Evolutionary conservation across 2,329 filamentous ascomycete species (phyloP), one percentile per base, ranked within the genome.

Genomic region (Arthroderma uncinatum): DNA sequence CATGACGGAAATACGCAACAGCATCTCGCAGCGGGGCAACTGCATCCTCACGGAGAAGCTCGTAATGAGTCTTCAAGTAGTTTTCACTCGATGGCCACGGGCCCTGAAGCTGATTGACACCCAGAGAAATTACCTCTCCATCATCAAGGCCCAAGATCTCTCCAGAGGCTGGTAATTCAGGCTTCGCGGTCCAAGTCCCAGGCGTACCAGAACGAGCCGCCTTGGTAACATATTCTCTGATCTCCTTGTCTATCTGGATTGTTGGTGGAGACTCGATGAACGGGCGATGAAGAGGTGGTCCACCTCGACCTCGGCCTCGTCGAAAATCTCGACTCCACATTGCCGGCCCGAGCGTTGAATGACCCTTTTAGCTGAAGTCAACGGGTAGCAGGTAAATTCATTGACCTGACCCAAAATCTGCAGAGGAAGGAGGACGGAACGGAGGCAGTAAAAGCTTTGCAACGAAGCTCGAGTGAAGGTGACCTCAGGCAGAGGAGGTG

Each of bases 61-160:
- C 76, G 66, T 93, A 95, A 53, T 94, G 87, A 0, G 82, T 79
- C 33, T 81, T 74, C 0, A 95, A 74, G 58, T 95, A 95, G 0
- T 78, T 74, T 1, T 82, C 76, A 48, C 81, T 84, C 3, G 76
- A 81, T 0, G 70, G 61, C 76, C 84, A 92, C 0, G 82, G 73
- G 0, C 76, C 75, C 0, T 78, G 61, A 19, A 83, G 73, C 5
- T 73, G 73, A 63, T 89, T 89, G 0, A 73, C 64, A 0, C 74
- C 70, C 0, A 84, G 66, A 2, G 70, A 63, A 1, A 75, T 64
- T 21, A 58, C 63, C 19, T 55, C 55, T 19, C 54, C 59, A 36
- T 62, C 63, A 34, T 62, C 61, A 8, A 55, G 61, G 3, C 66
- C 67, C 25, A 72, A 56, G 10, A 77, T 66, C 58, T 78, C 75